phyloP scores from a whole-genome alignment of 331 rosid species.

The Malus hybrid region DNA sequence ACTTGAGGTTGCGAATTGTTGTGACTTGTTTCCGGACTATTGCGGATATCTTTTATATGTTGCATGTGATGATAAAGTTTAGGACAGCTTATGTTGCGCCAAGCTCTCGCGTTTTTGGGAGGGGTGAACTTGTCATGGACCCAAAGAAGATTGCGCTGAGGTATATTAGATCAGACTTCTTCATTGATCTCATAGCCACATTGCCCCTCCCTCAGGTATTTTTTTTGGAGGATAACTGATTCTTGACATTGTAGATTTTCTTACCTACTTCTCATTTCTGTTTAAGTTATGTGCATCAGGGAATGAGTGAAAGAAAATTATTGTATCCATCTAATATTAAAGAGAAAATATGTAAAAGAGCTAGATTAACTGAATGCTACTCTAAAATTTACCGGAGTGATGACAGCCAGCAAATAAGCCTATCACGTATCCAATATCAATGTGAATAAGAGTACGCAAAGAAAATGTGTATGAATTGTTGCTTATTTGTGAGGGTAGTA shows the following conservation, averaged over 20 bases:
- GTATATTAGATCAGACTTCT: conserved; percentile 82
- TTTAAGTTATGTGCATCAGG: neutral
- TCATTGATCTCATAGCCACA: conserved; percentile 82
- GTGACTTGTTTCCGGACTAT: conserved; percentile 83
- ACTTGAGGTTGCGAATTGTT: conserved; percentile 55
- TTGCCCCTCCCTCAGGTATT: conserved; percentile 95
- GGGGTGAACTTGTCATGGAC: conserved; percentile 98
- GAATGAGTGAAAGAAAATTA: neutral
- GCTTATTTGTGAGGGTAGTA: neutral
- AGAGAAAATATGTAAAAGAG: neutral
- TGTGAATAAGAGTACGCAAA: neutral
- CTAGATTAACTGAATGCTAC: neutral
- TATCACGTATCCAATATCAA: neutral
- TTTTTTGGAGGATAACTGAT: conserved; percentile 7
- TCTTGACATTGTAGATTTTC: conserved; percentile 2
- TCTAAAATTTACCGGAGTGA: neutral
- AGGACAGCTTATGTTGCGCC: conserved; percentile 95
- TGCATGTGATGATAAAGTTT: conserved; percentile 83
- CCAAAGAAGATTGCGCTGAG: conserved; percentile 83
- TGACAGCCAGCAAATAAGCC: no score
- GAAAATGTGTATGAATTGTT: neutral
- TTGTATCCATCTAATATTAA: neutral
- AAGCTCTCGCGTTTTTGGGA: conserved; percentile 87
- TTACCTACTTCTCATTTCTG: conserved; percentile 7
- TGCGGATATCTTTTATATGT: conserved; percentile 75